These are phyloP conservation scores for Heterotrichella gracilis DNA, from an alignment of 352 stramenopile species.

Conservation along the genomic window DNA sequence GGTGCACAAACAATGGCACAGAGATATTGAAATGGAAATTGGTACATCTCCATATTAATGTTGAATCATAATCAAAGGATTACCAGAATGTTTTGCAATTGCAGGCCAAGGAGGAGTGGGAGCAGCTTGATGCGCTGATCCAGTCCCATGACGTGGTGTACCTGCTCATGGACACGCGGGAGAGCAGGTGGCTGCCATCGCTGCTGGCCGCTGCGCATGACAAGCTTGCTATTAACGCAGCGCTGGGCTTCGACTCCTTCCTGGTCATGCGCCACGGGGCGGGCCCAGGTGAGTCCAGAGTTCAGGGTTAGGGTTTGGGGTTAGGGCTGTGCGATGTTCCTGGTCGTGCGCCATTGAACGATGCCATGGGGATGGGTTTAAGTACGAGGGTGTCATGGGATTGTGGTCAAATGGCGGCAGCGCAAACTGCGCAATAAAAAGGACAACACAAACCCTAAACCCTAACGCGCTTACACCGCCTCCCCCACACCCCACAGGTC, in stretches of 20 bases:
- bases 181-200: slow-evolving; percentile 85
- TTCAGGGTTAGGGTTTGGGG: no score
- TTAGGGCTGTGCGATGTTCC: no score
- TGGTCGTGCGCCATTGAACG: no score
- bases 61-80: background rate
- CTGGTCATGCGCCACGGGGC: slow-evolving; percentile 82
- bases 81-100: no score
- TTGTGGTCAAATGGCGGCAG: no score
- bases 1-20: slow-evolving; percentile 10
- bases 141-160: slow-evolving; percentile 68
- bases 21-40: slow-evolving; percentile 21
- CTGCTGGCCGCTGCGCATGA: slow-evolving; percentile 55
- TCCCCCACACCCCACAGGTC: no score
- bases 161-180: slow-evolving; percentile 79
- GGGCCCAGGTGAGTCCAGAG: no score
- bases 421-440: no score
- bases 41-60: background rate
- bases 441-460: no score
- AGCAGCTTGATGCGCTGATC: slow-evolving; percentile 48
- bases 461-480: no score
- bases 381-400: no score
- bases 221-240: slow-evolving; percentile 52
- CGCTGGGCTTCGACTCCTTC: slow-evolving; percentile 75
- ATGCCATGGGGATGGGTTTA: no score
- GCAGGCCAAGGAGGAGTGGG: slow-evolving; percentile 12